Evolutionary conservation across 805 yeast species (phyloP).

Genomic region (Blastobotrys peoriensis): DNA sequence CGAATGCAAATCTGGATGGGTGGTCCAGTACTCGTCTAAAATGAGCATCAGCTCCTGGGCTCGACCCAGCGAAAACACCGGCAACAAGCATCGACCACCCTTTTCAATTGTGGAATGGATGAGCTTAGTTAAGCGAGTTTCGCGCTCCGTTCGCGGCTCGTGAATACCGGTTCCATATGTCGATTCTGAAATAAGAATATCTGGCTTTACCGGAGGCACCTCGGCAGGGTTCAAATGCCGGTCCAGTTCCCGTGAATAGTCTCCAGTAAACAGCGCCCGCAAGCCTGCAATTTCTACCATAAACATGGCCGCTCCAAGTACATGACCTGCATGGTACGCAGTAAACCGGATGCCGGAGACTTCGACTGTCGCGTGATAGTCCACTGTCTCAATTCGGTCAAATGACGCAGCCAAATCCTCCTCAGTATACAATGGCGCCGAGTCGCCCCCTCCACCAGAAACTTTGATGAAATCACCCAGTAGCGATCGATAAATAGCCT

Average conservation of each 20-base stretch:
- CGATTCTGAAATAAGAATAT: constrained; percentile 85
- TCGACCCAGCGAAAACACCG: constrained; percentile 94
- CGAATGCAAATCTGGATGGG: constrained; percentile 72
- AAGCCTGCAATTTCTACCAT: constrained; percentile 91
- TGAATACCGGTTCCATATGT: constrained; percentile 98
- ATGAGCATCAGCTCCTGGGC: constrained; percentile 91
- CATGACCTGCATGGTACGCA: constrained; percentile 99
- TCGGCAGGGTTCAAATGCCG: constrained; percentile 95
- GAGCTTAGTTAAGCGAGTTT: constrained; percentile 67
- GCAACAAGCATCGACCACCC: constrained; percentile 89
- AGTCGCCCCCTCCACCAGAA: constrained; percentile 41
- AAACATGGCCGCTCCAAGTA: constrained; percentile 97
- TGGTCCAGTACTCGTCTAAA: constrained; percentile 91
- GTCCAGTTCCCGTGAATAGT: constrained; percentile 91
- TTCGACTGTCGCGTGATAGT: constrained; percentile 91
- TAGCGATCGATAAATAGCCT: constrained; percentile 95
- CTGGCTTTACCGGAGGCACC: constrained; percentile 87
- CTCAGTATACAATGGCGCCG: constrained; percentile 64
- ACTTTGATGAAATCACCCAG: constrained; percentile 91
- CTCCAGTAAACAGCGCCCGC: constrained; percentile 88
- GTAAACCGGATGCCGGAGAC: constrained; percentile 93
- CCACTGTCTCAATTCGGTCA: constrained; percentile 87
- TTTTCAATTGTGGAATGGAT: constrained; percentile 77
- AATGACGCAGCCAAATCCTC: constrained; percentile 85
- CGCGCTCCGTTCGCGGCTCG: constrained; percentile 84